Evolutionary conservation across 495 filamentous ascomycete genomes (phyloP), one percentile per base, ranked within the genome.

Genomic region (Aspergillus nidulans): DNA sequence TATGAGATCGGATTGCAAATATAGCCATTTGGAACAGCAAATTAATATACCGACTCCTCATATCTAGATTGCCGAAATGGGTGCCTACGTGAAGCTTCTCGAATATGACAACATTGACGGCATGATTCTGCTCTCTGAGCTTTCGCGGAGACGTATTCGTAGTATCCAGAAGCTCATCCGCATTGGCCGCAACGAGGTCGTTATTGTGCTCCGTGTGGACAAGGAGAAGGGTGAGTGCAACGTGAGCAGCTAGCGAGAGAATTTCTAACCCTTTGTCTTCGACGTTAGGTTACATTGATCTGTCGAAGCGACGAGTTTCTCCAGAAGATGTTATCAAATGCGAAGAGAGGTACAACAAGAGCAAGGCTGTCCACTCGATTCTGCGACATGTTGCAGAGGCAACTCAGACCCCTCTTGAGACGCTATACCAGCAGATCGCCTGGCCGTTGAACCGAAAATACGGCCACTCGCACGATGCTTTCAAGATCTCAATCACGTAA

Each of bases 31-130:
- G 3, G 16, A 18, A 20, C n/a, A 16, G n/a, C 13, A 26, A 45
- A 39, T 16, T 25, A 20, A 38, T 26, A 46, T 12, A 59, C 47
- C 51, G 36, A 52, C 46, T 23, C 46, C 56, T 67, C 65, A 59
- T 28, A 48, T 56, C 42, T 18, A 96, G 90, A 98, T 98, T 69
- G 94, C 94, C 69, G 94, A 98, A 71, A 98, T 98, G 94, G 94
- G 94, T 62, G 94, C 94, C 61, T 98, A 98, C 69, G 94, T 98
- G 67, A 98, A 98, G 77, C 85, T 98, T 24, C 86, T 98, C 62
- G 94, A 98, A 77, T 98, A 98, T 73, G 94, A 97, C 71, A 95
- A 97, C 76, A 98, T 98, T 72, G 94, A 98, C 70, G 94, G 94
- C 78, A 98, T 98, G 94, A 98, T 98, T 59, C 80, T 98, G 45